phyloP scores from a whole-genome alignment of 257 asterid species.

The Capsicum rhomboideum region DNA sequence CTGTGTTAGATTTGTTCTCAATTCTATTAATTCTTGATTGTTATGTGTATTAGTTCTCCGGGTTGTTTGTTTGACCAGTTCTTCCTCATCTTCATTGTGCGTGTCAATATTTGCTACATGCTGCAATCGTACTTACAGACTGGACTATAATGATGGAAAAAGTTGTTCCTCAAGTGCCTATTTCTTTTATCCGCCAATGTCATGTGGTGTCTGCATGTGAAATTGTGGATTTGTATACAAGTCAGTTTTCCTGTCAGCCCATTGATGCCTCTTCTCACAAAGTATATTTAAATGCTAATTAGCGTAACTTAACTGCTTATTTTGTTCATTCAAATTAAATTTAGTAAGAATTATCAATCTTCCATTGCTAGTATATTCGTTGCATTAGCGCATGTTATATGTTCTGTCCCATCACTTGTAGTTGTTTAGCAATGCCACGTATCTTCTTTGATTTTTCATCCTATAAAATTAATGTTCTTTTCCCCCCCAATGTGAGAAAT shows the following conservation, averaged over 20 bases:
- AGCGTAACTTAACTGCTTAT: too few species aligned
- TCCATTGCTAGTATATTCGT: too few species aligned
- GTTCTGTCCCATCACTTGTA: too few species aligned
- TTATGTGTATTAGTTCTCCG: not conserved
- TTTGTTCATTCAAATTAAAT: too few species aligned
- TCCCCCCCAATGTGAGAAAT: too few species aligned
- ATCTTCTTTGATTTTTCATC: too few species aligned
- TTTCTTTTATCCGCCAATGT: not conserved
- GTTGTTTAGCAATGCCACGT: too few species aligned
- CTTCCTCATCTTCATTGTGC: not conserved
- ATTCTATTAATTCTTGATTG: not conserved
- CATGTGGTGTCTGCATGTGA: not conserved
- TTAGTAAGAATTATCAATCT: too few species aligned
- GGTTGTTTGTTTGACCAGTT: not conserved
- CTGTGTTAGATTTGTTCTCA: not conserved
- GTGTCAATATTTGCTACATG: not conserved
- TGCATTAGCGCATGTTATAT: too few species aligned
- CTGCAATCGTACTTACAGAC: not conserved
- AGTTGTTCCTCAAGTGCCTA: not conserved
- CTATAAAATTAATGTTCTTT: too few species aligned
- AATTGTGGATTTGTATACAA: not conserved
- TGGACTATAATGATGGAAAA: not conserved
- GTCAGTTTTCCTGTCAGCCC: not conserved
- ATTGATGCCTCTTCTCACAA: not conserved
- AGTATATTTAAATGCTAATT: too few species aligned